Evolutionary conservation across 495 filamentous ascomycete genomes (phyloP), one percentile per base, ranked within the genome.

Genomic region (Astrothelium subdiscretum): DNA sequence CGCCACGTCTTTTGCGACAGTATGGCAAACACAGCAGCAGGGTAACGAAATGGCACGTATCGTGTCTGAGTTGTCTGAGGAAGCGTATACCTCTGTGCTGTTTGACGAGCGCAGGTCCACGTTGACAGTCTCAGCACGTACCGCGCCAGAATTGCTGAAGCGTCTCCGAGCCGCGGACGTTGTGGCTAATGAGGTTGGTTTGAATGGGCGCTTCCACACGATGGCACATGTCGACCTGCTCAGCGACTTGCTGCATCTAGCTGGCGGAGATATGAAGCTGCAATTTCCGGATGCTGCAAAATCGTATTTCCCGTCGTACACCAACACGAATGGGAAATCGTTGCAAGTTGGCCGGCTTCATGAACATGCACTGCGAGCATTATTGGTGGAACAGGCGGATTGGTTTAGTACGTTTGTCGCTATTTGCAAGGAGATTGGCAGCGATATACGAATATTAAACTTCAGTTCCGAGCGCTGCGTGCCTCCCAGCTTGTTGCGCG

Each of bases 1-100:
- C 58, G 29, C 60, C 48, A 75, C 74, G 2, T 73, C 70, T 0
- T 60, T 70, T 8, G 65, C 63, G 4, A 61, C 35, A 6, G 59
- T 29, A 73, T 59, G 10, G 65, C 65, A 6, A 62, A 22, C 35
- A 65, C 76, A 38, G 67, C 35, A 38, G 1, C 35, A 38, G 35
- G 35, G 35, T 15, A 15, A 6, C 35, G 35, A 38, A 8, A 6
- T 38, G 35, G 35, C 8, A 15, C 35, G 35, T 15, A 15, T 15
- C 8, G 8, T 38, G 15, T 6, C 35, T 38, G 8, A 38, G 35
- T 38, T 8, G 8, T 15, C 35, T 38, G 8, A 38, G 35, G 35
- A 38, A 8, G 35, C 35, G 35, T 38, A 38, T 15, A 8, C 35
- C 8, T 38, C 35, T 6, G 35, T 38, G 8, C 15, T 38, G 35